Percentiles rank a stretch among this genome's conserved stretches.
Evolutionary conservation across 2,329 filamentous ascomycete species (phyloP).

Genomic region (Seiridium unicorne): DNA sequence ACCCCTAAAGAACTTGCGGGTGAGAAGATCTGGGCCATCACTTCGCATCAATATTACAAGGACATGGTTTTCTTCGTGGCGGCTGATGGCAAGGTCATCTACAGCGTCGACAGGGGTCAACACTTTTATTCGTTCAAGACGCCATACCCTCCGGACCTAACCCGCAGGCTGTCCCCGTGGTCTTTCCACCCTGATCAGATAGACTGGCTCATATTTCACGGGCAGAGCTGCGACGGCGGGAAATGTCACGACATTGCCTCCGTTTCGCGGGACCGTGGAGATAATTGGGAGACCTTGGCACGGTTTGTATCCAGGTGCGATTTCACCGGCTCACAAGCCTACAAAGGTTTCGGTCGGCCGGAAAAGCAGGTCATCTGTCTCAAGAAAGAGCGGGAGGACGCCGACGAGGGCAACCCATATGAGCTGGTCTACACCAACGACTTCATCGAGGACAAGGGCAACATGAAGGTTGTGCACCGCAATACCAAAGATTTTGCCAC

Average conservation of each 20-base stretch:
- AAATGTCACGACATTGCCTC: conserved; percentile 72
- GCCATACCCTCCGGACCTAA: conserved; percentile 49
- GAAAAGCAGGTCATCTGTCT: conserved; percentile 60
- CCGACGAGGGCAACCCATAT: conserved; percentile 61
- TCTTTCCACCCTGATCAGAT: conserved; percentile 82
- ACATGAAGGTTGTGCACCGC: conserved; percentile 51
- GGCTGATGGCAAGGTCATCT: conserved; percentile 62
- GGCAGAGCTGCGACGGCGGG: conserved; percentile 61
- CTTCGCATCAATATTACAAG: conserved; percentile 77
- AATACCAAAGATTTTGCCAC: conserved; percentile 85
- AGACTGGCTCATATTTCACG: conserved; percentile 92
- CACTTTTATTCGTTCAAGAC: conserved; percentile 73
- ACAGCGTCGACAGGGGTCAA: conserved; percentile 76
- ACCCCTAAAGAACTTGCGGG: conserved; percentile 60
- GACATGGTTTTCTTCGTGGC: conserved; percentile 89
- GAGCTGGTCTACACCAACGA: conserved; percentile 77
- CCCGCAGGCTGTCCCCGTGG: conserved; percentile 45
- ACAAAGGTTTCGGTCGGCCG: conserved; percentile 41
- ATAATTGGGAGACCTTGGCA: conserved; percentile 73
- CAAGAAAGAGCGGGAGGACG: conserved; percentile 62
- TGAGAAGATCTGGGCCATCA: conserved; percentile 68
- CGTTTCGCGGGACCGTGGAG: conserved; percentile 75
- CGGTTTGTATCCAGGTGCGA: conserved; percentile 79
- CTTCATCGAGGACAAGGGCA: conserved; percentile 67
- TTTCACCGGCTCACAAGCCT: conserved; percentile 70